phyloP scores from a whole-genome alignment of 164 flowering plant genomes.

The Cinnamomum chago region DNA sequence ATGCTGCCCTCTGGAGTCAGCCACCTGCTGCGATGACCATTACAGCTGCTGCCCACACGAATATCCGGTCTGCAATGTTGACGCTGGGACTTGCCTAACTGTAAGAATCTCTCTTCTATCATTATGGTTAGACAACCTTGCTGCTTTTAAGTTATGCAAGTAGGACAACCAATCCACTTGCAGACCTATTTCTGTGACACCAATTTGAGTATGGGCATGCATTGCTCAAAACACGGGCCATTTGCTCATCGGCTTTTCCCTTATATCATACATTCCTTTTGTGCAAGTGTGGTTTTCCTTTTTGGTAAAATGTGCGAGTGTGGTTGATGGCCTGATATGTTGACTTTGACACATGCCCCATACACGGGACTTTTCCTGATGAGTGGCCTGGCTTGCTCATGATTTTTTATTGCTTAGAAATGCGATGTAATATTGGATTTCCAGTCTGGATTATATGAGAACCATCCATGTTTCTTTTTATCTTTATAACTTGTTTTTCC shows the following conservation, averaged over 20 bases:
- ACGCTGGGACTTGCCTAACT: conserved; percentile 63
- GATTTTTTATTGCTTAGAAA: background rate
- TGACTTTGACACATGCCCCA: background rate
- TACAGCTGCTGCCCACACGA: conserved; percentile 92
- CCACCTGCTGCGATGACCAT: conserved; percentile 86
- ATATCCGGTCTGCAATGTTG: conserved; percentile 70
- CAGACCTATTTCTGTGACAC: background rate
- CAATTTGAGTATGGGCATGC: background rate
- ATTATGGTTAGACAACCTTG: background rate
- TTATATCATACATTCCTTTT: background rate
- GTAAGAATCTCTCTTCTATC: conserved; percentile 20
- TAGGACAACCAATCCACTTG: background rate
- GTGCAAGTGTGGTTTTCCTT: no score
- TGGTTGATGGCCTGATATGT: no score
- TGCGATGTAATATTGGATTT: no score
- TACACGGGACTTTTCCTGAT: background rate
- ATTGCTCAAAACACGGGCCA: no score
- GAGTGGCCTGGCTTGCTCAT: background rate
- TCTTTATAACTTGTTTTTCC: background rate
- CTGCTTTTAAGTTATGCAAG: background rate
- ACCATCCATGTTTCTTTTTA: no score
- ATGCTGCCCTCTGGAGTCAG: conserved; percentile 88
- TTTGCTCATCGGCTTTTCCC: no score
- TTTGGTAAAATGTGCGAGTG: no score
- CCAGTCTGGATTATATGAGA: background rate